Evolutionary conservation across 2,329 filamentous ascomycete genomes (phyloP).

Genomic region (Hypomyces rosellus): DNA sequence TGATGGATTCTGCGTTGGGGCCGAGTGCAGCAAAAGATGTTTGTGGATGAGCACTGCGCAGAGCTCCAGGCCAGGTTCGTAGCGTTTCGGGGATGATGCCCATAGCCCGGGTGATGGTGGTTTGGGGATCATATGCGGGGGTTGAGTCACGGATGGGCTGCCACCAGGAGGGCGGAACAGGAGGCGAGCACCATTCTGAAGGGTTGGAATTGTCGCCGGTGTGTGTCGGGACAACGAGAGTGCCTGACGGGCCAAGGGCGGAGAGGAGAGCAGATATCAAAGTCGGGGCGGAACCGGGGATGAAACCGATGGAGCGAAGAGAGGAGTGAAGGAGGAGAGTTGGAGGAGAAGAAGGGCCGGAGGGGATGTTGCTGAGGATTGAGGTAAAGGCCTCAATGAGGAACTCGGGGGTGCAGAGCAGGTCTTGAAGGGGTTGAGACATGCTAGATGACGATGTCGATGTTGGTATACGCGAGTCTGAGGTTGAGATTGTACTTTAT

Average conservation of each 20-base stretch:
- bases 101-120: constrained; percentile 6
- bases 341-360: not conserved
- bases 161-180: constrained; percentile 14
- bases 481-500: no score
- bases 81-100: constrained; percentile 13
- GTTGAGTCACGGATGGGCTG: constrained; percentile 13
- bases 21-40: constrained; percentile 14
- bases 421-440: not conserved
- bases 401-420: not conserved
- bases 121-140: constrained; percentile 11
- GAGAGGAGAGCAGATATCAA: not conserved
- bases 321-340: not conserved
- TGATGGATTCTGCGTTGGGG: constrained; percentile 3
- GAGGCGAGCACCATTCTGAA: constrained; percentile 11
- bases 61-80: constrained; percentile 14
- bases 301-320: not conserved
- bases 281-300: not conserved
- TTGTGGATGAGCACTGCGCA: constrained; percentile 16
- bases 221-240: constrained; percentile 14
- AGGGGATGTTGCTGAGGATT: not conserved
- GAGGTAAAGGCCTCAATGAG: not conserved
- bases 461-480: no score
- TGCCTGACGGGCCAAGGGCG: constrained; percentile 4
- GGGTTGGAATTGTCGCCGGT: constrained; percentile 15
- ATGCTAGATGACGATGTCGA: not conserved